A percentile compares a stretch with the other conserved stretches of the same genome.
Conservation (phyloP, 2,329 filamentous ascomycete species). For the Pyrenochaeta sp. region DNA sequence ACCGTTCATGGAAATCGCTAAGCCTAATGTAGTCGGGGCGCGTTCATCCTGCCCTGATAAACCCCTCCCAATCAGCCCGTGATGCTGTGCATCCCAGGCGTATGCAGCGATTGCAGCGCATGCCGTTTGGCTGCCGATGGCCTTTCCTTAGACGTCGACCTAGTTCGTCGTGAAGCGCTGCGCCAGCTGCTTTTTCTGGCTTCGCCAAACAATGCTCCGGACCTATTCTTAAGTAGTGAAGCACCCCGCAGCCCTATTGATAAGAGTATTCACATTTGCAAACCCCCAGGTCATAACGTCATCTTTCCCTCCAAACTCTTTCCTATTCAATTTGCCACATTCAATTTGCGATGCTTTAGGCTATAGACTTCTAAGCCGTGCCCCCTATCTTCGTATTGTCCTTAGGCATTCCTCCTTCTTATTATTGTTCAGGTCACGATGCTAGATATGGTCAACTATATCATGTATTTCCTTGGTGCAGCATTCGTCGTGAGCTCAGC, state of each 20-base stretch:
- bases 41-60: slow-evolving; percentile 26
- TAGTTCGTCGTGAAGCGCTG: slow-evolving; percentile 8
- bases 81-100: slow-evolving; percentile 21
- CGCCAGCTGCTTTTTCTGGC: slow-evolving; percentile 16
- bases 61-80: slow-evolving; percentile 28
- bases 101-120: slow-evolving; percentile 11
- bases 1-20: slow-evolving; percentile 40
- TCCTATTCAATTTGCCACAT: background rate
- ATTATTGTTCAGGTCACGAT: too few species aligned
- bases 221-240: slow-evolving; percentile 15
- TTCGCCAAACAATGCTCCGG: slow-evolving; percentile 9
- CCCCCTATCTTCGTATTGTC: too few species aligned
- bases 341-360: too few species aligned
- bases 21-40: slow-evolving; percentile 24
- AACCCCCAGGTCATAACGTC: slow-evolving; percentile 3
- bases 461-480: slow-evolving; percentile 38
- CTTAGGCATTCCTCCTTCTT: too few species aligned
- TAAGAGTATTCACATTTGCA: slow-evolving; percentile 10
- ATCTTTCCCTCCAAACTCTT: background rate
- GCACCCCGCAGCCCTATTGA: slow-evolving; percentile 18
- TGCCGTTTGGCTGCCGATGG: slow-evolving; percentile 7
- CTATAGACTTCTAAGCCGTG: too few species aligned
- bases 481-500: slow-evolving; percentile 38
- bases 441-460: slow-evolving; percentile 32
- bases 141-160: slow-evolving; percentile 8